These are phyloP conservation scores for Monosporascus sp. DNA, from an alignment of 2,329 filamentous ascomycete species.

Conservation along the genomic window DNA sequence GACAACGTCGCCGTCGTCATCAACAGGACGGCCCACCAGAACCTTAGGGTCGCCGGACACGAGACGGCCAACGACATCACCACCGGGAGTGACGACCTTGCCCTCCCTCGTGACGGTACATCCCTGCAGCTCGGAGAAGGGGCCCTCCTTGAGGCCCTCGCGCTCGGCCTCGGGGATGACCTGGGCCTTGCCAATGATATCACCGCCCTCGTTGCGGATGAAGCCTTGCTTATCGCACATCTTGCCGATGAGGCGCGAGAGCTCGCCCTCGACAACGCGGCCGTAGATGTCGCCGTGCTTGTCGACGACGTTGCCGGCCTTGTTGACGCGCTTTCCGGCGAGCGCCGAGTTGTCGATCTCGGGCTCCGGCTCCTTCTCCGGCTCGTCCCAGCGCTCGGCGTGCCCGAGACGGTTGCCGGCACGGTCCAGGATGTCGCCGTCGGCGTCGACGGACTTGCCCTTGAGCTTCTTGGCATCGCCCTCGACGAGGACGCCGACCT, in stretches of 20 bases:
- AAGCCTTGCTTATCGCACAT: conserved; percentile 70
- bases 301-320: conserved; percentile 60
- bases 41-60: conserved; percentile 66
- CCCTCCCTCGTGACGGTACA: conserved; percentile 66
- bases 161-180: conserved; percentile 64
- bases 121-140: conserved; percentile 62
- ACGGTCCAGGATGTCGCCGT: conserved; percentile 64
- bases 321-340: conserved; percentile 68
- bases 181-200: conserved; percentile 64
- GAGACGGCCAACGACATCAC: conserved; percentile 68
- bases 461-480: conserved; percentile 60
- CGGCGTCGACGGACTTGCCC: conserved; percentile 62
- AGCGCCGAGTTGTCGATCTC: conserved; percentile 55
- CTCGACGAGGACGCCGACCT: conserved; percentile 58
- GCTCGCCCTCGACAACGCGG: conserved; percentile 62
- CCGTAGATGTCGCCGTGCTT: conserved; percentile 52
- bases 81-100: conserved; percentile 60
- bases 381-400: conserved; percentile 62
- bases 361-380: conserved; percentile 43
- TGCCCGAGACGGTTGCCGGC: conserved; percentile 63
- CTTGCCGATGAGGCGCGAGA: conserved; percentile 58
- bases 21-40: conserved; percentile 68
- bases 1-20: conserved; percentile 77
- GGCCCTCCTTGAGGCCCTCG: conserved; percentile 58
- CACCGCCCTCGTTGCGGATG: conserved; percentile 68